Evolutionary conservation across 2,329 filamentous ascomycete species (phyloP), one percentile per base, ranked within the genome.

Genomic region (Colletotrichum sp.): DNA sequence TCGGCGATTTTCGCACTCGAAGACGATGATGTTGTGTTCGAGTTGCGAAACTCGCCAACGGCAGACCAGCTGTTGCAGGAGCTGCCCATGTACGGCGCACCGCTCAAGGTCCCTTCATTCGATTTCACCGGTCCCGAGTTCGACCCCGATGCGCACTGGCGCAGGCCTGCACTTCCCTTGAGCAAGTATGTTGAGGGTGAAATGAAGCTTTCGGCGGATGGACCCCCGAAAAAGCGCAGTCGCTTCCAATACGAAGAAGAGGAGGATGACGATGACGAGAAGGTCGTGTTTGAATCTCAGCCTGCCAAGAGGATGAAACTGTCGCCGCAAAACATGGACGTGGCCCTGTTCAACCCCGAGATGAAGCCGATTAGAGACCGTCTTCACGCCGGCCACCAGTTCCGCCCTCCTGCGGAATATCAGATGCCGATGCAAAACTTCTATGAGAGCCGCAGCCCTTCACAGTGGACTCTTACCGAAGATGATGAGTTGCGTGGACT

Each of bases 301-400:
- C 78, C 75, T n/a, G 79, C 76, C 24, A 78, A 76, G 55, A 76
- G 77, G 54, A 79, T 78, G 34, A 82, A 90, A 55, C 81, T 96
- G 11, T 88, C 90, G 2, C 92, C 95, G 0, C 91, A 94, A 76
- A 93, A 93, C 76, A 91, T 88, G 3, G 90, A 94, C 73, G 95
- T 98, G 72, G 96, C 96, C 2, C 86, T 99, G 1, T 99, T 99
- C 84, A 92, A 94, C 76, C 92, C 95, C 0, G 94, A 98, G 74
- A 96, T 97, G 85, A 97, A 96, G 82, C 90, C 93, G 69, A 95
- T 98, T 54, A 91, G 96, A 71, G 96, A 98, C 80, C 90, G 97
- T 18, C 90, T 99, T 7, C 95, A 98, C 81, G 94, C 95, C 12
- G 94, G 94, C 11, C 96, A 98, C 82, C 94, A 96, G 75, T 98